Evolutionary conservation across 2,329 filamentous ascomycete genomes (phyloP).

Genomic region (Colletotrichum nymphaeae): DNA sequence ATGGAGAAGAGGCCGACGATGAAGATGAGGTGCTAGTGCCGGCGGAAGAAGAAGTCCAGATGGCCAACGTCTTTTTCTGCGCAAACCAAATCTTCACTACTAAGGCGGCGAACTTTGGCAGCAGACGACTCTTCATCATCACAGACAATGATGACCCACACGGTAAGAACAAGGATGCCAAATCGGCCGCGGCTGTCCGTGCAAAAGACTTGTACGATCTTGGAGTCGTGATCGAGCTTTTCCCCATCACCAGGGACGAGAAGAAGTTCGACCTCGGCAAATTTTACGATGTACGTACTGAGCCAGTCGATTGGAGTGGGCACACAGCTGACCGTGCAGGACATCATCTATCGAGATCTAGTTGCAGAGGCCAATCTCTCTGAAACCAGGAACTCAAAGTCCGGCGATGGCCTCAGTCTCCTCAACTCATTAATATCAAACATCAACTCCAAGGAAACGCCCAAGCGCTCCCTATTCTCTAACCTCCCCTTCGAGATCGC

Average conservation of each 20-base stretch:
- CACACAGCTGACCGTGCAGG: slow-evolving; percentile 57
- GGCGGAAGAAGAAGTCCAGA: slow-evolving; percentile 76
- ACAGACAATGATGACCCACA: slow-evolving; percentile 95
- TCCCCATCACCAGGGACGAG: slow-evolving; percentile 81
- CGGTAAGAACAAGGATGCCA: slow-evolving; percentile 74
- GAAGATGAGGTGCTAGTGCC: slow-evolving; percentile 76
- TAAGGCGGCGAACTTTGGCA: slow-evolving; percentile 93
- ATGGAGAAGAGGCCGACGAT: slow-evolving; percentile 82
- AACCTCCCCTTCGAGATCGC: slow-evolving; percentile 90
- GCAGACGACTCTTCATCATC: slow-evolving; percentile 91
- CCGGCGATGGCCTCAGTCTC: slow-evolving; percentile 80
- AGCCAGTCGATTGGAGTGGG: neutral
- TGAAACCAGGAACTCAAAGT: slow-evolving; percentile 71
- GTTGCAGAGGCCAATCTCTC: slow-evolving; percentile 71
- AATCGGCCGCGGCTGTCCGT: slow-evolving; percentile 82
- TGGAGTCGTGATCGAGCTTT: slow-evolving; percentile 90
- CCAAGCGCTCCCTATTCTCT: slow-evolving; percentile 87
- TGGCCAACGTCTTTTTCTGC: slow-evolving; percentile 93
- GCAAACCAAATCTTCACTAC: slow-evolving; percentile 97
- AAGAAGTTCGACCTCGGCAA: slow-evolving; percentile 82
- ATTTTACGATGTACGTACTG: slow-evolving; percentile 83
- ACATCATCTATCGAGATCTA: slow-evolving; percentile 89
- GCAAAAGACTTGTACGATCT: slow-evolving; percentile 97
- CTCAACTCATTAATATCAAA: slow-evolving; percentile 85
- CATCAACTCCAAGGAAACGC: slow-evolving; percentile 89